phyloP scores from a whole-genome alignment of 768 basidiomycete genomes.

The Gelatoporia subvermispora region DNA sequence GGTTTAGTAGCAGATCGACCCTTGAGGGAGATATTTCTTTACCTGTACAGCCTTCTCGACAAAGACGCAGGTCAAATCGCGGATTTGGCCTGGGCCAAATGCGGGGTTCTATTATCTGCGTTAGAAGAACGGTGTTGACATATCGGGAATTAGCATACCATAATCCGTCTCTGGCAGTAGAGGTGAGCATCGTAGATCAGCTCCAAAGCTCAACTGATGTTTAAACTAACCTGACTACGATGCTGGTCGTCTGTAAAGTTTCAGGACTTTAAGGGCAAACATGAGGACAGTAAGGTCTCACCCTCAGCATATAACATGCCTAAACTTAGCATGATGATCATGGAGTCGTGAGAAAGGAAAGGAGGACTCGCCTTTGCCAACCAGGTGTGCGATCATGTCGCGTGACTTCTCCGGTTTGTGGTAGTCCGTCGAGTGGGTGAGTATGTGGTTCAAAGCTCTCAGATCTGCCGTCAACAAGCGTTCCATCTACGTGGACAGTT shows the following conservation, averaged over 20 bases:
- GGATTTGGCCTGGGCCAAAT: constrained; percentile 55
- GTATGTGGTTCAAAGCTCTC: constrained; percentile 59
- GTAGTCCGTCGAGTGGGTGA: constrained; percentile 53
- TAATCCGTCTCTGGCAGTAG: constrained; percentile 15
- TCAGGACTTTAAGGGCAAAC: too few relatives aligned
- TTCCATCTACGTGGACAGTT: not conserved
- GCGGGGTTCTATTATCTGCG: constrained; percentile 48
- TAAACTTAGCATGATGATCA: too few relatives aligned
- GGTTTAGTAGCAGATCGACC: not conserved
- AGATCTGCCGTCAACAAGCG: constrained; percentile 37
- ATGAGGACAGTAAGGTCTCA: too few relatives aligned
- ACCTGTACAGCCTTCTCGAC: constrained; percentile 51
- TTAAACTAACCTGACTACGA: constrained; percentile 29
- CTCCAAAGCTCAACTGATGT: too few relatives aligned
- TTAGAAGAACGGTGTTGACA: too few relatives aligned
- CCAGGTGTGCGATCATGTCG: constrained; percentile 33
- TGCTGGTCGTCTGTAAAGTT: constrained; percentile 24
- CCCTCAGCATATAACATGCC: too few relatives aligned
- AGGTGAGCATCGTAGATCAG: too few relatives aligned
- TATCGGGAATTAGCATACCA: constrained; percentile 25
- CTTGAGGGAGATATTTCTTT: not conserved
- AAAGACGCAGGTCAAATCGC: constrained; percentile 53
- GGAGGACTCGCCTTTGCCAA: constrained; percentile 32
- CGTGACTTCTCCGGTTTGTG: constrained; percentile 47
- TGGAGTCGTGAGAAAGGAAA: too few relatives aligned